Percentiles rank a stretch among this genome's conserved stretches.
Conservation (phyloP, 345 rosid genomes). For the Excoecaria cochinchinensis region DNA sequence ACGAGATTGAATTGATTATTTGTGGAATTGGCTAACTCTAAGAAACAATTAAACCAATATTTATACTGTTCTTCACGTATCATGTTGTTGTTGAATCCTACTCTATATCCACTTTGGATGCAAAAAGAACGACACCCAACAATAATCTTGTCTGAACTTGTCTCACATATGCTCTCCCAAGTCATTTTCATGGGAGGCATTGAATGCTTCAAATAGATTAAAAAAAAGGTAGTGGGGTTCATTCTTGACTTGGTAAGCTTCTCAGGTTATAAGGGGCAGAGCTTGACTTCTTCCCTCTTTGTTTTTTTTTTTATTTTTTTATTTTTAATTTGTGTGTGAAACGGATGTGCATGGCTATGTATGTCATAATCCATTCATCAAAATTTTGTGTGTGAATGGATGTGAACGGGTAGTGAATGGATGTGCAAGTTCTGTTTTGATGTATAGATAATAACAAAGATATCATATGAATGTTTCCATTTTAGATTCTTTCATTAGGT, state of each 20-base stretch:
- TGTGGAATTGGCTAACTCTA: too few species aligned
- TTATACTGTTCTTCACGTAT: background rate
- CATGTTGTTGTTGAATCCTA: background rate
- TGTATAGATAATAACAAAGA: too few species aligned
- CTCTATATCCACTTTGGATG: constrained; percentile 9
- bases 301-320: background rate
- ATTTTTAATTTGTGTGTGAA: background rate
- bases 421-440: background rate
- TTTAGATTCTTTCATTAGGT: background rate
- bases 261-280: background rate
- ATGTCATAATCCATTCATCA: too few species aligned
- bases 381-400: background rate
- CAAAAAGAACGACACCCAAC: background rate
- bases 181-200: constrained; percentile 23
- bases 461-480: background rate
- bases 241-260: background rate
- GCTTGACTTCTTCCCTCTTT: background rate
- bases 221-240: too few species aligned
- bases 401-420: background rate
- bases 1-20: too few species aligned
- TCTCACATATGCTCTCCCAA: background rate
- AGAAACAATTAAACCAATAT: too few species aligned
- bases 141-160: constrained; percentile 11
- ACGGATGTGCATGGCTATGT: too few species aligned
- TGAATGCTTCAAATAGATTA: background rate